Evolutionary conservation across 352 stramenopile genomes (phyloP).

Genomic region (Phytophthora cryptogea): DNA sequence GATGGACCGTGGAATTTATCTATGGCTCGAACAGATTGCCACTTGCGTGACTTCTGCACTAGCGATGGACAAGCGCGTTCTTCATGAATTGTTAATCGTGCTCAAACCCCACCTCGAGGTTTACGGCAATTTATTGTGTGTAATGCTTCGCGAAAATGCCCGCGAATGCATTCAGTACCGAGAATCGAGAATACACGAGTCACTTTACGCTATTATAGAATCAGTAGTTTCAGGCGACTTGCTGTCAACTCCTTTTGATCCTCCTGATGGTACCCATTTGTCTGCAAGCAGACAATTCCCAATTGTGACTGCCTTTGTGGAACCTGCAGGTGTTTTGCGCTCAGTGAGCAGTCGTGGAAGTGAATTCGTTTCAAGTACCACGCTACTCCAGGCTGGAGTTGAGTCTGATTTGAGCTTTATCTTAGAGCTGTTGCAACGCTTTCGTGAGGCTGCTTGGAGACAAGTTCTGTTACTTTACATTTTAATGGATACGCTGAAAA

Average conservation of each 20-base stretch:
- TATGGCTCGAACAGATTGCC: conserved; percentile 54
- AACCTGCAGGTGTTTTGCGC: conserved; percentile 30
- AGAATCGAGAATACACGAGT: conserved; percentile 55
- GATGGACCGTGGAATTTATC: conserved; percentile 67
- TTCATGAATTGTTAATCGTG: conserved; percentile 22
- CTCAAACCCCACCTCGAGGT: conserved; percentile 45
- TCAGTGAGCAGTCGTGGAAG: conserved; percentile 1
- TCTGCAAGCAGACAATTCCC: conserved; percentile 24
- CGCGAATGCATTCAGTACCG: conserved; percentile 56
- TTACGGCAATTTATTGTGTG: conserved; percentile 44
- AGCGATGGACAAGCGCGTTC: conserved; percentile 4
- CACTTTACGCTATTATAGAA: conserved; percentile 61
- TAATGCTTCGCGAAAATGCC: conserved; percentile 61
- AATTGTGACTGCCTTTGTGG: conserved; percentile 49
- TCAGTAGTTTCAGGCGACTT: conserved; percentile 36
- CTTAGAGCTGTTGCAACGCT: conserved; percentile 54
- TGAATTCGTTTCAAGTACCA: conserved; percentile 13
- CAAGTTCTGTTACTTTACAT: conserved; percentile 49
- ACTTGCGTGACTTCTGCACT: conserved; percentile 37
- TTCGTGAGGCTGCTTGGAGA: conserved; percentile 31
- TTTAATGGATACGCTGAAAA: conserved; percentile 52
- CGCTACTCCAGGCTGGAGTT: conserved; percentile 49
- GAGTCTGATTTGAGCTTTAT: conserved; percentile 65
- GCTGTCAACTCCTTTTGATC: conserved; percentile 25
- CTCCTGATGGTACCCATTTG: conserved; percentile 11